phyloP scores from a whole-genome alignment of 2,329 filamentous ascomycete genomes.

The Whalleya microplaca region DNA sequence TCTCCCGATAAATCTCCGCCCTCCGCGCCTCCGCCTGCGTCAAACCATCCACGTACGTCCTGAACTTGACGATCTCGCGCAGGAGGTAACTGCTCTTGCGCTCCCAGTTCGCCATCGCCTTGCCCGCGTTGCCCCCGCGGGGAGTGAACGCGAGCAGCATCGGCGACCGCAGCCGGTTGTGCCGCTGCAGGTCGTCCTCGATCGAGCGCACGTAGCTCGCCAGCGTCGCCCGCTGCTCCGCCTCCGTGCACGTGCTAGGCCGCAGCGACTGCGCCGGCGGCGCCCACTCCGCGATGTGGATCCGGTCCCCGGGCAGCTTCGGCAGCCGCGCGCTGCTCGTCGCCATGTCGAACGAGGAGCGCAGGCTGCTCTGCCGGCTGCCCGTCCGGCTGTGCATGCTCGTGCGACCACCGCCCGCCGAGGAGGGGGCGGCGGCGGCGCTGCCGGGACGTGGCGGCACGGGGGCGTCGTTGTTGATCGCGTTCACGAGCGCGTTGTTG shows the following conservation, averaged over 20 bases:
- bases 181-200: conserved; percentile 80
- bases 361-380: conserved; percentile 48
- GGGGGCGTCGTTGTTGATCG: conserved; percentile 56
- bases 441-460: conserved; percentile 54
- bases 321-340: conserved; percentile 60
- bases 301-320: conserved; percentile 81
- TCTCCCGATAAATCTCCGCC: conserved; percentile 69
- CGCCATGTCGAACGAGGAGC: conserved; percentile 67
- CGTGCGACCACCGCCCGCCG: too few species aligned
- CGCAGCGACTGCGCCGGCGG: conserved; percentile 91
- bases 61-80: conserved; percentile 93
- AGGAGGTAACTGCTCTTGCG: conserved; percentile 90
- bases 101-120: conserved; percentile 97
- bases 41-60: conserved; percentile 89
- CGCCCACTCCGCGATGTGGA: conserved; percentile 84
- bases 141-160: conserved; percentile 91
- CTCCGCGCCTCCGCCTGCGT: conserved; percentile 71
- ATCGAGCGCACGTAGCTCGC: conserved; percentile 81
- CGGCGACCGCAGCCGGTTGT: conserved; percentile 84
- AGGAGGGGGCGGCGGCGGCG: conserved; percentile 50
- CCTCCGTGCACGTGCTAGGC: conserved; percentile 75
- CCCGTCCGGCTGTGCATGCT: conserved; percentile 51
- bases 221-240: conserved; percentile 78
- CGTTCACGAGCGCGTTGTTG: conserved; percentile 58
- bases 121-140: conserved; percentile 76